Evolutionary conservation across 176 grass and related monocot genomes (phyloP).

Genomic region (Poa annua): DNA sequence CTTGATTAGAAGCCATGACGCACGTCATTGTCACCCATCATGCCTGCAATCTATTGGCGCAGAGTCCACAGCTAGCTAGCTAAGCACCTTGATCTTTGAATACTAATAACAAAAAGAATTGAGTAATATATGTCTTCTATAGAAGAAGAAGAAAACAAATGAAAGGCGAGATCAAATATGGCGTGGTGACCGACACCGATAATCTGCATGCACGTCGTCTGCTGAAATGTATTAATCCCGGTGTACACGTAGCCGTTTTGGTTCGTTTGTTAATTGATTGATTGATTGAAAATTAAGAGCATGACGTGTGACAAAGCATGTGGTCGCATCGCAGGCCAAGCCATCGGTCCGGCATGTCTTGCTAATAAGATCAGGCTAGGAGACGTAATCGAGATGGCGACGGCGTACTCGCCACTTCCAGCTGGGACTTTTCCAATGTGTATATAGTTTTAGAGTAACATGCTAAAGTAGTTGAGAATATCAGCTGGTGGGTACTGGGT

Average conservation of each 20-base stretch:
- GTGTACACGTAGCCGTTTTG: not conserved
- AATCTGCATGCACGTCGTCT: not conserved
- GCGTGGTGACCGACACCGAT: not conserved
- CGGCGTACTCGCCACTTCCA: constrained; percentile 2
- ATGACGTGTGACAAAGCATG: not conserved
- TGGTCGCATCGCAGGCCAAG: constrained; percentile 8
- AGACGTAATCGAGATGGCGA: constrained; percentile 19
- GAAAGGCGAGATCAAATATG: not conserved
- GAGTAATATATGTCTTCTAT: too few relatives aligned
- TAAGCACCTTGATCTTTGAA: too few relatives aligned
- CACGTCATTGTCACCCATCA: not conserved
- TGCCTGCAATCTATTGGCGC: not conserved
- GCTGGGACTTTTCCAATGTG: too few relatives aligned
- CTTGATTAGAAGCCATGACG: not conserved
- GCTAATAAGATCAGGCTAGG: not conserved
- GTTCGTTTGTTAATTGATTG: not conserved
- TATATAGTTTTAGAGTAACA: too few relatives aligned
- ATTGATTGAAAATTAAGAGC: not conserved
- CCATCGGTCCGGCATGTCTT: not conserved
- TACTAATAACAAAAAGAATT: too few relatives aligned
- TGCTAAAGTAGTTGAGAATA: too few relatives aligned
- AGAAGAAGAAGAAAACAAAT: too few relatives aligned
- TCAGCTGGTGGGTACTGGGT: too few relatives aligned
- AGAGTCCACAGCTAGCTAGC: too few relatives aligned
- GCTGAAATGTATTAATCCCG: not conserved